Evolutionary conservation across 176 grass and related monocot species (phyloP), one percentile per base, ranked within the genome.

Genomic region (Aegilops longissima): DNA sequence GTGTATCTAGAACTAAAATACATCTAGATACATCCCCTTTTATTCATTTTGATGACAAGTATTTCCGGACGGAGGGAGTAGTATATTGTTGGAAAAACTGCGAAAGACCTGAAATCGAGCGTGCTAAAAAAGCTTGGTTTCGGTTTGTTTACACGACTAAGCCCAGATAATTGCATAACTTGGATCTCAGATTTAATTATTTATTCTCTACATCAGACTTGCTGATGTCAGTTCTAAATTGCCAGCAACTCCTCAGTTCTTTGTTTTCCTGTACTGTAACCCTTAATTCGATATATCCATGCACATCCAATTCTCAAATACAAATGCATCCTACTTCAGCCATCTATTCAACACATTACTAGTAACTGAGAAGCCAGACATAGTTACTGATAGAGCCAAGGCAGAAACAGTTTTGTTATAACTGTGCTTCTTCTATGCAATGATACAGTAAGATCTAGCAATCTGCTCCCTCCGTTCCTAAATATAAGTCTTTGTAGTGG

Each of bases 51-150:
- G n/a, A n/a, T n/a, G n/a, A n/a, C n/a, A n/a, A n/a, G n/a, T n/a
- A n/a, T n/a, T n/a, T n/a, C n/a, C n/a, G n/a, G n/a, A n/a, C n/a
- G n/a, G n/a, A n/a, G n/a, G n/a, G n/a, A n/a, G n/a, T 30, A 65
- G 49, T 27, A 21, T 66, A 27, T 24, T 34, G 14, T 83, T 1
- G 3, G 12, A 18, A 79, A 35, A 58, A n/a, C 67, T 54, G 76
- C 31, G 38, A 56, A 84, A 65, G 25, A 79, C 2, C 39, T 29
- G 39, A 51, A 27, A 9, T 79, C 72, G 6, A 82, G 16, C 72
- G 62, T 72, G 35, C 51, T 23, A 49, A 78, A 45, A 52, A 33
- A 65, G 61, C 23, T 56, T 45, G 65, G 70, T 90, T 70, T 90
- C 9, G 12, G 39, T 80, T 78, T 73, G 20, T 74, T 66, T 74